These are phyloP conservation scores for Microstroma glucosiphilum DNA, from an alignment of 1,284 basidiomycete species.

Conservation along the genomic window DNA sequence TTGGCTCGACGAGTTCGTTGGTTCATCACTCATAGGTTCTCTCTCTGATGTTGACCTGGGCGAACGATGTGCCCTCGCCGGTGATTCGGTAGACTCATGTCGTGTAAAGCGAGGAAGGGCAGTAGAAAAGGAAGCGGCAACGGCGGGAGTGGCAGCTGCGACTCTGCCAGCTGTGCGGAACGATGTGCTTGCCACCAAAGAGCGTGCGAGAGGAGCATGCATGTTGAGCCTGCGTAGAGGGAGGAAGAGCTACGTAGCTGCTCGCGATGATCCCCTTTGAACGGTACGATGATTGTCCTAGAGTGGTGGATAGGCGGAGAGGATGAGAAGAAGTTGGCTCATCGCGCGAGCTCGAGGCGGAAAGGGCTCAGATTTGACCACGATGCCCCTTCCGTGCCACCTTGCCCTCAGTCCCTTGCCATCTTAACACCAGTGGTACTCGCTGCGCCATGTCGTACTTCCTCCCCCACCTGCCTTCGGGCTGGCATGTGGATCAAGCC, in stretches of 20 bases:
- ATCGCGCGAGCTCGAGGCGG: too few species aligned
- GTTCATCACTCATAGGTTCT: neutral
- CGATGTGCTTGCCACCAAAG: neutral
- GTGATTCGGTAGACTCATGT: neutral
- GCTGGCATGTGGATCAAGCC: constrained; percentile 59
- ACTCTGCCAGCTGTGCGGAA: neutral
- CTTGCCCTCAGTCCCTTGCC: neutral
- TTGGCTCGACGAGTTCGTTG: neutral
- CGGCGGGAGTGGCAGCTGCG: neutral
- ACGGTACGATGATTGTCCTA: too few species aligned
- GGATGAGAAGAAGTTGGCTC: constrained; percentile 1
- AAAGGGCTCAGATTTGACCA: neutral
- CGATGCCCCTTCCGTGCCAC: neutral
- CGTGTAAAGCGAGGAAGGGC: neutral
- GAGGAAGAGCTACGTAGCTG: too few species aligned
- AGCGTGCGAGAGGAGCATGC: neutral
- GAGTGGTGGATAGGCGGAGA: neutral
- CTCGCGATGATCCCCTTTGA: too few species aligned
- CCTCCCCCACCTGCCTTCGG: constrained; percentile 71
- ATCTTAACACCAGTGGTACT: neutral
- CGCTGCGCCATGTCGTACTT: constrained; percentile 57
- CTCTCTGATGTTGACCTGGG: neutral
- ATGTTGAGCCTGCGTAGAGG: neutral
- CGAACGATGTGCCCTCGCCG: neutral
- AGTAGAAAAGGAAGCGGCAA: neutral